Conservation (phyloP, 116 monocot genomes). For the Phalaenopsis hybrid region DNA sequence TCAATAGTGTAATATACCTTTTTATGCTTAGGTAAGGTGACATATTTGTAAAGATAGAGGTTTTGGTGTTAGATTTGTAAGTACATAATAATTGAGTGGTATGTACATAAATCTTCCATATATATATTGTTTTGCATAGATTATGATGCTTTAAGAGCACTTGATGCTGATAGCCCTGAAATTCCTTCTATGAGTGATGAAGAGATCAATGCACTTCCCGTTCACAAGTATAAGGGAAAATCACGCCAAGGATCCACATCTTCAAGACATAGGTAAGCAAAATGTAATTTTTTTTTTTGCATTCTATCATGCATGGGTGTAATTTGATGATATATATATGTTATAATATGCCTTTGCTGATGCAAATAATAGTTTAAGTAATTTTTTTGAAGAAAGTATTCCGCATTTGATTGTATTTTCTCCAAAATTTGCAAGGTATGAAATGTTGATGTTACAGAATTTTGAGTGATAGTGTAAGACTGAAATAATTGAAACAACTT, state of each 20-base stretch:
- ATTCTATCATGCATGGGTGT: neutral
- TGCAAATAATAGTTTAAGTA: neutral
- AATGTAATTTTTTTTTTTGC: neutral
- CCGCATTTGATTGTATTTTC: neutral
- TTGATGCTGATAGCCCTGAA: conserved; percentile 43
- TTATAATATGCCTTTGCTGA: neutral
- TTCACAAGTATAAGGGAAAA: conserved; percentile 75
- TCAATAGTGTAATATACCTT: too few species aligned
- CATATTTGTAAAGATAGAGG: too few species aligned
- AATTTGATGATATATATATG: neutral
- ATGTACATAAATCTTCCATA: too few species aligned
- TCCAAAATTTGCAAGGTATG: neutral
- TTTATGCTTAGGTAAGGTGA: too few species aligned
- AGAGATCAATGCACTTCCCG: conserved; percentile 92
- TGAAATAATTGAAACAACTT: neutral
- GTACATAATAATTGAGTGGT: too few species aligned
- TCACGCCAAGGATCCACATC: conserved; percentile 19
- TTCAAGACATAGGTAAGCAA: conserved; percentile 37
- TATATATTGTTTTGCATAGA: conserved; percentile 30
- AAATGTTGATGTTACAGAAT: neutral
- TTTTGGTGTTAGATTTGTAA: too few species aligned
- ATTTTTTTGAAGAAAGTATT: neutral
- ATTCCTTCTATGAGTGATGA: conserved; percentile 89
- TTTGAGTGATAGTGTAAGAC: neutral
- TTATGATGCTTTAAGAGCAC: conserved; percentile 84